Base-by-base conservation (phyloP, 352 stramenopile genomes). In the Phytophthora ohioensis region DNA sequence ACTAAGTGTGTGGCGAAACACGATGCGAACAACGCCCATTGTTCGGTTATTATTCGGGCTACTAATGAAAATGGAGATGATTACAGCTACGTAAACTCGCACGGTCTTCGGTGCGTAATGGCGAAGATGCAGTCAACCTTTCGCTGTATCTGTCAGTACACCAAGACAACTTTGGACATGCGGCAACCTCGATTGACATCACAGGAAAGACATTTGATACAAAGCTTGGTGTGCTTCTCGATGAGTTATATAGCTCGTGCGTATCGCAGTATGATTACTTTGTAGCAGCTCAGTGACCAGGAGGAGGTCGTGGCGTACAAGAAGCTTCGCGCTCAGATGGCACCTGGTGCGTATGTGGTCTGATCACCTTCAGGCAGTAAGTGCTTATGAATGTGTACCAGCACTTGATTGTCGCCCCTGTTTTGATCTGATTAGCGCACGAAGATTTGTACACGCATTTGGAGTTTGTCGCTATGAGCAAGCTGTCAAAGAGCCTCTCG, bases 251-350 rank as follows among this genome's bases (percentile, higher is more conserved):
- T 21, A 21, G 21, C 91, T 47, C 91, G 98, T n/a, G 97, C 96
- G 3, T 99, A 99, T 71, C 87, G 86, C 38, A 97, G 94, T 63
- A 98, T 99, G 81, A 94, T 99, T 5, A 98, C 92, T 48, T 83
- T 99, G 57, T 97, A 99, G 84, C 94, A 98, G 58, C 81, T 99
- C 10, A 93, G 94, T 41, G 98, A 99, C 71, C 78, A 99, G 69
- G 97, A 99, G 74, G 98, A 99, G 77, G 97, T 99, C n/a, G 95
- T 99, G 48, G 89, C 87, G 48, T 98, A 98, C 67, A 94, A 97
- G 62, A 97, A 98, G 59, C 68, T 95, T 17, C 80, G 85, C 0
- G 51, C 81, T 13, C 82, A 93, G 58, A 86, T 92, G 82, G 0
- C 87, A 93, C 65, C 80, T 98, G 63, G 82, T 97, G 63, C 76